Evolutionary conservation across 2,329 filamentous ascomycete genomes (phyloP), one percentile per base, ranked within the genome.

Genomic region (Pseudocercospora ulei): DNA sequence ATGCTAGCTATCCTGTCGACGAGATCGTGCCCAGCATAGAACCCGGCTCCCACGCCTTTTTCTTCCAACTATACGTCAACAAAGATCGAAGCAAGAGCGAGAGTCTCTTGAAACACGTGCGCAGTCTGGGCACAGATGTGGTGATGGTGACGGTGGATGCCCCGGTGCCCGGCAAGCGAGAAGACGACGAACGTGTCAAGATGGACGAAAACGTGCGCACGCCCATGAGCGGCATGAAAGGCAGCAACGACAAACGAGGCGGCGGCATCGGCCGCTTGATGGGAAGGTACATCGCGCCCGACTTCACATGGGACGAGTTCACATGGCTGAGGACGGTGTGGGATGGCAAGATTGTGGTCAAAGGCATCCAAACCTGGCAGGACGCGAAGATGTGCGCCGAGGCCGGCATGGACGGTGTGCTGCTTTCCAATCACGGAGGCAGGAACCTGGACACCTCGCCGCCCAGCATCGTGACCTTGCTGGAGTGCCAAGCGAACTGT

Each of bases 61-160:
- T 76, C 62, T 76, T 76, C 52, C 75, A 78, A 54, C 63, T 80
- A 4, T 80, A 79, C 49, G 71, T 78, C 35, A 69, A 77, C 56
- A 71, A 70, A 49, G 63, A 75, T 44, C 63, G 72, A 0, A 39
- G 54, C 5, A 70, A 72, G 41, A 71, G 71, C 9, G 68, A 69
- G 44, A 59, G 59, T 1, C 56, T 77, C 1, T 55, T 79, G 2
- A 56, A 52, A 7, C 56, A 66, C 12, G 70, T 72, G 1, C 61
- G 64, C 4, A 55, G 58, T 19, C 54, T 65, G 1, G 70, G 71
- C 1, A 64, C 71, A 7, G 65, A 67, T 39, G 72, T 67, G 3
- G 60, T 78, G 7, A 71, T 77, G 42, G 60, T 78, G 3, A 79
- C 75, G 0, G 67, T 76, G 3, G 75, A 78, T 54, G 65, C 69